Evolutionary conservation across 768 basidiomycete species (phyloP).

Genomic region (Lentinula lateritia): DNA sequence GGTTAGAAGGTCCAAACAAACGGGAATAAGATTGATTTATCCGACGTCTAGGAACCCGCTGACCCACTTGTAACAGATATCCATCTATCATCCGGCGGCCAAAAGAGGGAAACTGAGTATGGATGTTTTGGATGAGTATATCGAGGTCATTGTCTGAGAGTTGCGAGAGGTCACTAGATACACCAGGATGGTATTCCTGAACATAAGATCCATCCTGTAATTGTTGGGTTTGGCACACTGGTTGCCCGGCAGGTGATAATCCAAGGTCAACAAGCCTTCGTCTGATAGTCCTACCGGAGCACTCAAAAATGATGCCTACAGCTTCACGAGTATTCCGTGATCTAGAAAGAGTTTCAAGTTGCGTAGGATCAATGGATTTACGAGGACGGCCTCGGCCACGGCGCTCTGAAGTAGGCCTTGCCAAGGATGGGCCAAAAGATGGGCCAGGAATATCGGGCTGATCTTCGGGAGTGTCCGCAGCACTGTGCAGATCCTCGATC

Average conservation of each 20-base stretch:
- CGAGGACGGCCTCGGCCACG: background rate
- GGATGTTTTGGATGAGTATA: background rate
- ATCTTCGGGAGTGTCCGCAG: too few species aligned
- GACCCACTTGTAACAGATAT: background rate
- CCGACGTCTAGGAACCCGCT: background rate
- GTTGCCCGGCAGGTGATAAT: background rate
- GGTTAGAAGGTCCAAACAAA: background rate
- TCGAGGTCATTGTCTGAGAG: background rate
- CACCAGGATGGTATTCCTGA: too few species aligned
- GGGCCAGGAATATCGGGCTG: too few species aligned
- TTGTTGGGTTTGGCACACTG: background rate
- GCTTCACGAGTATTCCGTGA: background rate
- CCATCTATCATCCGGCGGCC: background rate
- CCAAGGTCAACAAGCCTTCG: background rate
- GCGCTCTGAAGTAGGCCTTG: too few species aligned
- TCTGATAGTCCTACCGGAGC: background rate
- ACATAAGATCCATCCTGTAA: too few species aligned
- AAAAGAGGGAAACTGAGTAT: background rate
- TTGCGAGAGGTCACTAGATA: background rate
- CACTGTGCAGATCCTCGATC: too few species aligned
- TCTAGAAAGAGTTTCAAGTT: background rate
- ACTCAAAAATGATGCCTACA: background rate
- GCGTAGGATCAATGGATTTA: background rate
- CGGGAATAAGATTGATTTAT: background rate
- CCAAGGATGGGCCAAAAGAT: too few species aligned